Evolutionary conservation across 164 flowering plant species (phyloP).

Genomic region (Kalanchoe fedtschenkoi): DNA sequence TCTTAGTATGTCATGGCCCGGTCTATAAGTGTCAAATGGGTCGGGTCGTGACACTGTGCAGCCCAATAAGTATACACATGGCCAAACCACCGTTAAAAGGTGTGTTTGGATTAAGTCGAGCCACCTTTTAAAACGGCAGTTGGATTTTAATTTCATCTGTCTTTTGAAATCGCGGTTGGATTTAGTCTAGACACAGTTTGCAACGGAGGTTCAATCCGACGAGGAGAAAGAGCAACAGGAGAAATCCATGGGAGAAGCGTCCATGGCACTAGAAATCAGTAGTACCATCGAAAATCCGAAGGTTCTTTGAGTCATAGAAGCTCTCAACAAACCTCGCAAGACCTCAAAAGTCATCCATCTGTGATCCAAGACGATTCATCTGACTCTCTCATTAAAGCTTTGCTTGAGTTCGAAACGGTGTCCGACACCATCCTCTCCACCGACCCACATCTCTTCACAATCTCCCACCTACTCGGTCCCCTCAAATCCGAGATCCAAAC

Average conservation of each 20-base stretch:
- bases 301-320: slow-evolving; percentile 45
- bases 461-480: slow-evolving; percentile 32
- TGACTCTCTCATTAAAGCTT: slow-evolving; percentile 51
- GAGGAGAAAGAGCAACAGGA: background rate
- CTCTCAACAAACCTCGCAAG: slow-evolving; percentile 63
- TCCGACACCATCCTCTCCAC: slow-evolving; percentile 32
- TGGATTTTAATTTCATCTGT: too few relatives aligned
- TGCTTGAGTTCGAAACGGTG: slow-evolving; percentile 44
- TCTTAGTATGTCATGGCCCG: too few relatives aligned
- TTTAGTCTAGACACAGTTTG: too few relatives aligned
- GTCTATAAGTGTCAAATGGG: too few relatives aligned
- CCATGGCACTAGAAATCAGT: slow-evolving; percentile 10
- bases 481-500: slow-evolving; percentile 33
- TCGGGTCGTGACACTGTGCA: too few relatives aligned
- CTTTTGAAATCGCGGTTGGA: too few relatives aligned
- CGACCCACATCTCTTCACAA: slow-evolving; percentile 54
- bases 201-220: too few relatives aligned
- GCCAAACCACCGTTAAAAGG: too few relatives aligned
- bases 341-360: slow-evolving; percentile 33
- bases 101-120: too few relatives aligned
- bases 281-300: slow-evolving; percentile 19
- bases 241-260: slow-evolving; percentile 18
- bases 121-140: too few relatives aligned
- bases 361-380: slow-evolving; percentile 15
- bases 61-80: too few relatives aligned